Evolutionary conservation across 1,139 yeast species (phyloP), one percentile per base, ranked within the genome.

Genomic region (Pichia sp.): DNA sequence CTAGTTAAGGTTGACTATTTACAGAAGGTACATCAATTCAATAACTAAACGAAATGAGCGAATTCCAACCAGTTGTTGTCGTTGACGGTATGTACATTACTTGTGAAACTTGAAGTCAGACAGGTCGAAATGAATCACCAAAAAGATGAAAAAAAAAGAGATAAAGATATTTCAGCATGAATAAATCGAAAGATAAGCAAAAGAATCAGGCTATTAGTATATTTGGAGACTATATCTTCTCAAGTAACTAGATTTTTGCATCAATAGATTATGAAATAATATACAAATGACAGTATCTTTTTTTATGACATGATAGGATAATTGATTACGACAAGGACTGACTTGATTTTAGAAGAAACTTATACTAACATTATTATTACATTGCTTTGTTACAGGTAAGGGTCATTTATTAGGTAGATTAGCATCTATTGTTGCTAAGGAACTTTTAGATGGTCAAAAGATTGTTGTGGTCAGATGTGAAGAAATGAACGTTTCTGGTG

Each of bases 351-450:
- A n/a, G n/a, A 14, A 12, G 30, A 19, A 26, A 33, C 28, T 11
- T 19, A 30, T 24, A 24, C 30, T 23, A 34, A 32, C 31, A 31
- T 17, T 21, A 26, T 41, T 38, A 42, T 42, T 38, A 38, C 43
- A 38, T 23, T 11, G n/a, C 39, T 31, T 39, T 44, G 21, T 35
- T 44, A 44, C 56, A 74, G 79, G 80, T 78, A 89, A 91, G 88
- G 98, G 97, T 72, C 99, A 91, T 75, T 84, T 91, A 68, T 83
- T 91, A 70, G 99, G 99, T 74, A 96, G 99, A 80, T 86, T 91
- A 71, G 98, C 98, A 63, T 86, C 97, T 62, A 84, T 82, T 66
- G 89, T 91, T 67, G 96, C 99, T 71, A 91, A 91, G 83, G 96
- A 91, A 79, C 72, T 91, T 63, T 84, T 91, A 70, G 84, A 84